These are phyloP conservation scores for Exsudoporus floridanus DNA, from an alignment of 1,284 basidiomycete genomes.

Conservation along the genomic window DNA sequence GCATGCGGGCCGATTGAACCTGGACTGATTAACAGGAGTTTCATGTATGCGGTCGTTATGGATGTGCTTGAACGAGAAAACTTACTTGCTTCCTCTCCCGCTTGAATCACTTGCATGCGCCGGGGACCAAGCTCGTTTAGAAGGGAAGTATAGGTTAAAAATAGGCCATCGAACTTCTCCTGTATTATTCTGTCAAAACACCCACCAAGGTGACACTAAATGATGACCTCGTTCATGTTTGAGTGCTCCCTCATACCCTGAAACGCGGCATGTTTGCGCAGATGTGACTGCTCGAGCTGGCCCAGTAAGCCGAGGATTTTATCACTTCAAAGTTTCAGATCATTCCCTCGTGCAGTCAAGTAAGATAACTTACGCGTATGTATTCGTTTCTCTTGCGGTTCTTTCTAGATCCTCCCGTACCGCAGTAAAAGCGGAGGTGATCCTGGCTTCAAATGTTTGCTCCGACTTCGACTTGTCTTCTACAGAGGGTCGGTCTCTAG, in stretches of 20 bases:
- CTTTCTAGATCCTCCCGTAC: conserved; percentile 17
- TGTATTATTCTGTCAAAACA: conserved; percentile 21
- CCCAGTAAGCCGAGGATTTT: conserved; percentile 19
- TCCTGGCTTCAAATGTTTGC: conserved; percentile 23
- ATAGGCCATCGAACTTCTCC: conserved; percentile 36
- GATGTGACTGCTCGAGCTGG: conserved; percentile 27
- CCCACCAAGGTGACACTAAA: neutral
- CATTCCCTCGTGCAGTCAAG: neutral
- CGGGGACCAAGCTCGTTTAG: conserved; percentile 39
- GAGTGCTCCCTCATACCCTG: conserved; percentile 10
- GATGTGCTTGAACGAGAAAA: neutral
- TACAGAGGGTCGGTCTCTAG: neutral
- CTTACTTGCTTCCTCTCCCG: conserved; percentile 40
- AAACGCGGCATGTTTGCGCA: conserved; percentile 11
- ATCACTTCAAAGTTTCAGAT: conserved; percentile 22
- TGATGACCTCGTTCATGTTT: conserved; percentile 21
- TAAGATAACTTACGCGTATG: conserved; percentile 28
- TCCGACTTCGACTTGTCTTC: conserved; percentile 18
- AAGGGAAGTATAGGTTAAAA: conserved; percentile 34
- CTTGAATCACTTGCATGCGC: conserved; percentile 37
- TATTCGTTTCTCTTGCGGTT: conserved; percentile 20
- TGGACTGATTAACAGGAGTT: conserved; percentile 32
- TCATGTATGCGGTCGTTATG: conserved; percentile 9
- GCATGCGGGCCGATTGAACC: conserved; percentile 34
- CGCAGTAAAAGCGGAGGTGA: conserved; percentile 19